Conservation (phyloP, 2,329 filamentous ascomycete genomes). For the Truncatella angustata region DNA sequence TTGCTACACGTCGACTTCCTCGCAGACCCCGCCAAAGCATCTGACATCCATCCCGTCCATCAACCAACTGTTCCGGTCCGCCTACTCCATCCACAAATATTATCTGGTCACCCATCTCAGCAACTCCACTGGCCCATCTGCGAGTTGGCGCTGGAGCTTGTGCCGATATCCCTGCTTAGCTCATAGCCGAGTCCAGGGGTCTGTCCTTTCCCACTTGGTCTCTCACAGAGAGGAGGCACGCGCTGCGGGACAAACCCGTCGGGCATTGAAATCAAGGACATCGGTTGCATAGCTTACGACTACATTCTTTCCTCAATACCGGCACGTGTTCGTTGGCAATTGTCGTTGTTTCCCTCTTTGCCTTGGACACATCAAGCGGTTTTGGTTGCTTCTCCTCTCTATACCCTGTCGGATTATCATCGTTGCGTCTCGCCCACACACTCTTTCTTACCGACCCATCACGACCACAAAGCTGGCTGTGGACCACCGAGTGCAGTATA, state of each 20-base stretch:
- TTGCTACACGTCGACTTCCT: background rate
- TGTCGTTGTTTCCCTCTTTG: too few relatives aligned
- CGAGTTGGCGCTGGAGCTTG: slow-evolving; percentile 5
- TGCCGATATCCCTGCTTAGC: slow-evolving; percentile 8
- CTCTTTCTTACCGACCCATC: background rate
- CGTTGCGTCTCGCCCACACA: background rate
- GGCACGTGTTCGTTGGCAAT: background rate
- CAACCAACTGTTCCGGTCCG: slow-evolving; percentile 1
- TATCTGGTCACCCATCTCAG: background rate
- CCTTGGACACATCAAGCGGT: background rate
- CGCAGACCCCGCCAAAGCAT: background rate
- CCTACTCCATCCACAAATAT: background rate
- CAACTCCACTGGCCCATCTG: slow-evolving; percentile 3
- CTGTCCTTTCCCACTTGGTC: slow-evolving; percentile 1
- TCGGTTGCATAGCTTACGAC: background rate
- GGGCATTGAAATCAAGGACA: slow-evolving; percentile 2
- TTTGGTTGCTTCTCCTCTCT: background rate
- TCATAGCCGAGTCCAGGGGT: background rate
- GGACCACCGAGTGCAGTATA: slow-evolving; percentile 11
- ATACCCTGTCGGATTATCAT: slow-evolving; percentile 12
- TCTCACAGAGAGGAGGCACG: background rate
- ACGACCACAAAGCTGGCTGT: background rate
- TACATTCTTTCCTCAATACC: background rate
- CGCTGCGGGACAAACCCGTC: slow-evolving; percentile 8
- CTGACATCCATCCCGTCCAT: background rate